phyloP scores from a whole-genome alignment of 805 yeast genomes.

The Wickerhamomyces alni region DNA sequence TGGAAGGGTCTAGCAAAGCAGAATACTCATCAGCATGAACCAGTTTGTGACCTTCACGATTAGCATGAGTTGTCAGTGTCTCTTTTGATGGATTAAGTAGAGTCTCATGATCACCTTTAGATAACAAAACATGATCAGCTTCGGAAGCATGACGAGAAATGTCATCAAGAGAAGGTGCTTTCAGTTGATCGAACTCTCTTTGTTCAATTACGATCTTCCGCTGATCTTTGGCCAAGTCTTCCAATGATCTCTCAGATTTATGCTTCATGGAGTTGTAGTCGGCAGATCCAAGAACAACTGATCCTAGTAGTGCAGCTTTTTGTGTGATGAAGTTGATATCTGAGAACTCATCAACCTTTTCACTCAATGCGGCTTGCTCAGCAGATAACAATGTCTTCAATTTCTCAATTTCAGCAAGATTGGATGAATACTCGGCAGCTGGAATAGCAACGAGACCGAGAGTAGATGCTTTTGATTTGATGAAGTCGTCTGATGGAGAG shows the following conservation, averaged over 20 bases:
- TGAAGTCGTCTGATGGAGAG: conserved; percentile 7
- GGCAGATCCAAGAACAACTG: conserved; percentile 3
- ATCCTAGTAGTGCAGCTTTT: conserved; percentile 1
- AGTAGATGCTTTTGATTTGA: conserved; percentile 3
- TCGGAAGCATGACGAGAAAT: conserved; percentile 6
- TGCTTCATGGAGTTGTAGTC: conserved; percentile 7
- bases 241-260: conserved; percentile 12
- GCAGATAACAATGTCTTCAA: background rate
- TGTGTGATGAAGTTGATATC: conserved; percentile 4
- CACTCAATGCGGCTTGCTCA: conserved; percentile 1
- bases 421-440: background rate
- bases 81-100: conserved; percentile 18
- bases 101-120: conserved; percentile 6
- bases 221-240: conserved; percentile 17
- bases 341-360: conserved; percentile 3
- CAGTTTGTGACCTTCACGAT: conserved; percentile 10
- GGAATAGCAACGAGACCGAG: conserved; percentile 3
- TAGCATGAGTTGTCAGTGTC: conserved; percentile 18
- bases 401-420: background rate
- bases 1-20: background rate
- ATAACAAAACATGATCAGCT: conserved; percentile 6
- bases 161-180: conserved; percentile 3
- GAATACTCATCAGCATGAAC: conserved; percentile 6
- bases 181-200: conserved; percentile 2
- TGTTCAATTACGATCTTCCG: conserved; percentile 3